A percentile compares a stretch with the other conserved stretches of the same genome.
These are phyloP conservation scores for Fusarium xylarioides DNA, from an alignment of 2,329 filamentous ascomycete genomes.

Conservation along the genomic window DNA sequence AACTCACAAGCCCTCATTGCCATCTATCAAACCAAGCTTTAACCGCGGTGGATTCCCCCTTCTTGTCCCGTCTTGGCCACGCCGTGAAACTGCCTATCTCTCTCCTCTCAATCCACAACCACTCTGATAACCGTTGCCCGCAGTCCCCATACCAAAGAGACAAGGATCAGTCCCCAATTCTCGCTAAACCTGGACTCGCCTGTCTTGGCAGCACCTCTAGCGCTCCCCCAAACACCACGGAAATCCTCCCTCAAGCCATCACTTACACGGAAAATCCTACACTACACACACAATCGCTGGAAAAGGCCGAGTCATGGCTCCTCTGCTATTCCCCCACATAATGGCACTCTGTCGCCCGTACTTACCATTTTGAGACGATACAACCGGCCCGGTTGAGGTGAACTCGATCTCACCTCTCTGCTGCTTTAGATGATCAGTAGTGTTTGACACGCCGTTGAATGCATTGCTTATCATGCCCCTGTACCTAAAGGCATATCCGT, in stretches of 20 bases:
- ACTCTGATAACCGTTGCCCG: slow-evolving; percentile 21
- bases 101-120: background rate
- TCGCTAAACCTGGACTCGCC: slow-evolving; percentile 8
- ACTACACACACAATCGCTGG: background rate
- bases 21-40: background rate
- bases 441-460: background rate
- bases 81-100: slow-evolving; percentile 35
- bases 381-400: slow-evolving; percentile 30
- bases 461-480: slow-evolving; percentile 36
- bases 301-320: slow-evolving; percentile 39
- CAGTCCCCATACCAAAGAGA: background rate
- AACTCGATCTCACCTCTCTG: slow-evolving; percentile 3
- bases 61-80: slow-evolving; percentile 11
- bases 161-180: slow-evolving; percentile 10
- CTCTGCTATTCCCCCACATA: slow-evolving; percentile 36
- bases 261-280: slow-evolving; percentile 4
- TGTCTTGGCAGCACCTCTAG: slow-evolving; percentile 29
- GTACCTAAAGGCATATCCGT: slow-evolving; percentile 22
- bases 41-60: slow-evolving; percentile 11
- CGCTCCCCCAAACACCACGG: slow-evolving; percentile 10
- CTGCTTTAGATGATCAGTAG: background rate
- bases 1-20: background rate
- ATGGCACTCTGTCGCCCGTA: slow-evolving; percentile 21
- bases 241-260: slow-evolving; percentile 13
- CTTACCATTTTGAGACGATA: slow-evolving; percentile 17